Percentiles rank a stretch among this genome's conserved stretches.
phyloP scores from a whole-genome alignment of 139 green algal genomes.

The Volvox africanus region DNA sequence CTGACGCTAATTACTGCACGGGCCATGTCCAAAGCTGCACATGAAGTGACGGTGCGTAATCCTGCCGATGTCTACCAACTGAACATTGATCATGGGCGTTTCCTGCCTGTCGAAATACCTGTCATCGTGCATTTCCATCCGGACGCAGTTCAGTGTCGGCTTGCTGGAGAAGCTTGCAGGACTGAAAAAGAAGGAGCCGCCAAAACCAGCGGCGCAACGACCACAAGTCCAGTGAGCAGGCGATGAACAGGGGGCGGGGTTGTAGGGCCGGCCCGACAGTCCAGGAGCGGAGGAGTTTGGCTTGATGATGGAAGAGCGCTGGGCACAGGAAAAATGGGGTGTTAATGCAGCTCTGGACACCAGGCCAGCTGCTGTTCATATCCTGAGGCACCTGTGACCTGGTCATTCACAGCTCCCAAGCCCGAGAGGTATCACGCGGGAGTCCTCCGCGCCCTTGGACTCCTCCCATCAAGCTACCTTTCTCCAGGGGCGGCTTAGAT shows the following conservation, averaged over 20 bases:
- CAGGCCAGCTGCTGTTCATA: no score
- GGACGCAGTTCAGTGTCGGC: constrained; percentile 22
- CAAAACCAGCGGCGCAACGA: not conserved
- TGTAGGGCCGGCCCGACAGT: not conserved
- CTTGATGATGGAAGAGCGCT: no score
- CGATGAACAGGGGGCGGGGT: not conserved
- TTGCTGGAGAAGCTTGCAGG: constrained; percentile 42
- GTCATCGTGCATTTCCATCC: not conserved
- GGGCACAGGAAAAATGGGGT: no score
- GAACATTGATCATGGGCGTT: not conserved
- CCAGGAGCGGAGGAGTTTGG: no score
- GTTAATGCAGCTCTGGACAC: no score
- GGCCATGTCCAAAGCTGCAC: not conserved
- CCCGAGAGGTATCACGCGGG: no score
- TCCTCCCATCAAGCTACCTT: no score
- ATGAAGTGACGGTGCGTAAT: constrained; percentile 17
- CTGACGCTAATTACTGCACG: no score
- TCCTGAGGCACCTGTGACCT: no score
- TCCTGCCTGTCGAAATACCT: not conserved
- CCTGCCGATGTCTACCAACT: not conserved
- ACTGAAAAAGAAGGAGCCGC: constrained; percentile 32
- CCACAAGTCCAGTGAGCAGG: not conserved
- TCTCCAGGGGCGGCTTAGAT: no score
- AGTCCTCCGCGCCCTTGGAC: no score
- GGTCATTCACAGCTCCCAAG: no score